These are phyloP conservation scores for Clonostachys rhizophaga DNA, from an alignment of 2,329 filamentous ascomycete species.

Conservation along the genomic window DNA sequence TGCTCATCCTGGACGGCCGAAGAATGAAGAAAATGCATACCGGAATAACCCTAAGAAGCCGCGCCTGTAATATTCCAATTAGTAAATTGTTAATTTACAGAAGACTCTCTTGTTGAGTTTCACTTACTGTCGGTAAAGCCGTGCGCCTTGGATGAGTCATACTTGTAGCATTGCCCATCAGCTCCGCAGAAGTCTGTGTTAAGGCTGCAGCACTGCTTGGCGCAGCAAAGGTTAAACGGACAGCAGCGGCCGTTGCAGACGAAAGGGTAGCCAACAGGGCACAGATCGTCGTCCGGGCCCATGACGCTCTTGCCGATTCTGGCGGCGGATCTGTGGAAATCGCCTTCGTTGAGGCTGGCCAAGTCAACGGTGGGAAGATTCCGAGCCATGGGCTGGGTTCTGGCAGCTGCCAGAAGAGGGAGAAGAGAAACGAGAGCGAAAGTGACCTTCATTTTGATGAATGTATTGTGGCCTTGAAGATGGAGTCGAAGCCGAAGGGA, in stretches of 20 bases:
- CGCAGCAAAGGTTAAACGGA: slow-evolving; percentile 1
- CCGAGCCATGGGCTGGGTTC: neutral
- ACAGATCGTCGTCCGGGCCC: neutral
- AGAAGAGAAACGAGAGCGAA: neutral
- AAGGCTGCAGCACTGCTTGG: neutral
- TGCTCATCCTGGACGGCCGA: too few species aligned
- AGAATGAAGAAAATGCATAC: too few species aligned
- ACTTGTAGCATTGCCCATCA: too few species aligned
- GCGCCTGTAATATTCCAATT: too few species aligned
- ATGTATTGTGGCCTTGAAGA: too few species aligned
- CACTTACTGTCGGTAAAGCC: too few species aligned
- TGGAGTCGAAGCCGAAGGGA: too few species aligned
- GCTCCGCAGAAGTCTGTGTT: neutral
- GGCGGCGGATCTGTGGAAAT: neutral
- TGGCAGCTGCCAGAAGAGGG: neutral
- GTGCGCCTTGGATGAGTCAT: too few species aligned
- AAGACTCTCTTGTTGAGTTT: too few species aligned
- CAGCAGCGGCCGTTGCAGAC: slow-evolving; percentile 1
- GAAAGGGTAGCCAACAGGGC: neutral
- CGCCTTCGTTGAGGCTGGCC: neutral
- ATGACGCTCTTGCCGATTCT: too few species aligned
- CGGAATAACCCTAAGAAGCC: too few species aligned
- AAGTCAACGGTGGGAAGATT: neutral
- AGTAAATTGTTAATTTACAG: too few species aligned
- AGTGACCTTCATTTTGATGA: neutral